These are phyloP conservation scores for Diplodia sapinea DNA, from an alignment of 2,329 filamentous ascomycete genomes.

Conservation along the genomic window DNA sequence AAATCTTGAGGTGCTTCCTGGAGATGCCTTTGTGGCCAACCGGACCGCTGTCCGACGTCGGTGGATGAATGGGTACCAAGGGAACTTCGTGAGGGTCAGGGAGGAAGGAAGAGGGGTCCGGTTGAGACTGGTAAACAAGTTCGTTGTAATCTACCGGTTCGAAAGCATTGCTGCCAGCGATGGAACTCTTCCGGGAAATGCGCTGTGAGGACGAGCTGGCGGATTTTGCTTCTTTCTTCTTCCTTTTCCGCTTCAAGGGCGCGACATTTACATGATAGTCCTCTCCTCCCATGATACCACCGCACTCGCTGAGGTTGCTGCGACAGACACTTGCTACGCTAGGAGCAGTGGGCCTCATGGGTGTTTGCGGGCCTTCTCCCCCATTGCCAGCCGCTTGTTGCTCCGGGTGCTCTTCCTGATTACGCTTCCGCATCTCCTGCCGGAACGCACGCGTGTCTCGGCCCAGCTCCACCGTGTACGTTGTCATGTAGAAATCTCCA, in stretches of 20 bases:
- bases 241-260: conserved; percentile 23
- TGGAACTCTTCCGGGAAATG: conserved; percentile 45
- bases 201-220: conserved; percentile 56
- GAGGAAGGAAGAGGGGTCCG: conserved; percentile 52
- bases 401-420: conserved; percentile 56
- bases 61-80: conserved; percentile 75
- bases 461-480: conserved; percentile 73
- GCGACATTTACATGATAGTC: conserved; percentile 33
- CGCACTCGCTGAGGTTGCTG: conserved; percentile 39
- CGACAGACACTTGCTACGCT: conserved; percentile 32
- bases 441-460: conserved; percentile 68
- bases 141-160: conserved; percentile 54
- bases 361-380: conserved; percentile 33
- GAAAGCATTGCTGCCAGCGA: conserved; percentile 44
- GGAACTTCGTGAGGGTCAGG: conserved; percentile 68
- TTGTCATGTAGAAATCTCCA: conserved; percentile 80
- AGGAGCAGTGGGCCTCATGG: conserved; percentile 30
- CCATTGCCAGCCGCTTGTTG: conserved; percentile 42
- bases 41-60: conserved; percentile 47
- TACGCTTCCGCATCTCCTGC: conserved; percentile 44
- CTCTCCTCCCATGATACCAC: conserved; percentile 38
- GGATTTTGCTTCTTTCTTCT: conserved; percentile 52
- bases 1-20: conserved; percentile 73
- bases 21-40: conserved; percentile 73
- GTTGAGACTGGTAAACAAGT: conserved; percentile 58